Percentiles rank a stretch among this genome's conserved stretches.
Evolutionary conservation across 2,329 filamentous ascomycete genomes (phyloP).

Genomic region (Diaporthe helianthi): DNA sequence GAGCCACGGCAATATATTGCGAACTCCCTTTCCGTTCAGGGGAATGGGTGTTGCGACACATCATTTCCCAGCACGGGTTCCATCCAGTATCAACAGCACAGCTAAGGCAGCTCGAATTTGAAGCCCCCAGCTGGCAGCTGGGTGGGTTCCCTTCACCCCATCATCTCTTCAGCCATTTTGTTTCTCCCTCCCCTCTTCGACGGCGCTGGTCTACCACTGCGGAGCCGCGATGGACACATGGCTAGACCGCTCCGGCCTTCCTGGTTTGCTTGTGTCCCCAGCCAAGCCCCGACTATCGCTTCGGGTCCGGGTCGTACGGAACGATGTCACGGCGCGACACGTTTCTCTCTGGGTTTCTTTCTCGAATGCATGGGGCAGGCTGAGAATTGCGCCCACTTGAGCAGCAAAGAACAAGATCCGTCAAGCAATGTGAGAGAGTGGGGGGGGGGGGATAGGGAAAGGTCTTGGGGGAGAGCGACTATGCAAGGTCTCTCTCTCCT

Average conservation of each 20-base stretch:
- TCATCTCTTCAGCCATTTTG: neutral
- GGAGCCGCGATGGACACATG: neutral
- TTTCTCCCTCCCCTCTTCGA: neutral
- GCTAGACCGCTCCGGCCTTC: neutral
- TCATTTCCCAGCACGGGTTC: constrained; percentile 20
- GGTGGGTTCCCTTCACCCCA: neutral
- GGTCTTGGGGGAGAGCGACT: neutral
- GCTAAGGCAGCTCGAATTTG: neutral
- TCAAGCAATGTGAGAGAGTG: neutral
- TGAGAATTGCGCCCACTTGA: constrained; percentile 11
- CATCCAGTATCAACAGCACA: constrained; percentile 19
- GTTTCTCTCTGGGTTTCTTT: neutral
- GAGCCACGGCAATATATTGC: constrained; percentile 6
- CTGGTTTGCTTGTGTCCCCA: neutral
- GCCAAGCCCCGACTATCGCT: neutral
- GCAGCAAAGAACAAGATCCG: neutral
- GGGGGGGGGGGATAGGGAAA: no score
- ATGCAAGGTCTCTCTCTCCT: neutral
- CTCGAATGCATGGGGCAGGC: neutral
- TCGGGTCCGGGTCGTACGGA: neutral
- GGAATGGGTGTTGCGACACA: constrained; percentile 1
- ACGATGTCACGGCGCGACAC: neutral
- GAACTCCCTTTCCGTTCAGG: neutral
- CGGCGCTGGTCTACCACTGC: neutral
- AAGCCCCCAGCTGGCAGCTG: neutral